These are phyloP conservation scores for Monosporozyma servazzii DNA, from an alignment of 805 yeast genomes.

Conservation along the genomic window DNA sequence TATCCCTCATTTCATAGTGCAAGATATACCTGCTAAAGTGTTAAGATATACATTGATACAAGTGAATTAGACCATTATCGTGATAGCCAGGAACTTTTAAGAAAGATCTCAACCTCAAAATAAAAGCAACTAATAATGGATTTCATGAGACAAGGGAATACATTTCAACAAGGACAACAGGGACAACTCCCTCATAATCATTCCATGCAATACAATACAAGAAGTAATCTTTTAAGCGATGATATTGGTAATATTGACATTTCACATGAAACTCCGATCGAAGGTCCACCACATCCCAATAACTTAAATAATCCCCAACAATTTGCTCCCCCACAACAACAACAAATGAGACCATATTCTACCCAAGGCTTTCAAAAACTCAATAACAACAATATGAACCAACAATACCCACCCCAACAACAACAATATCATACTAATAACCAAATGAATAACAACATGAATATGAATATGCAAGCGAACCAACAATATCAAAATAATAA, in stretches of 20 bases:
- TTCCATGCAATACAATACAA: conserved; percentile 14
- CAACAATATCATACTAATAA: conserved; percentile 10
- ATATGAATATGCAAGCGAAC: neutral
- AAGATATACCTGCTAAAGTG: neutral
- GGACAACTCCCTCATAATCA: conserved; percentile 1
- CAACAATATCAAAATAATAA: neutral
- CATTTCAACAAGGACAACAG: neutral
- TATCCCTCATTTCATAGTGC: neutral
- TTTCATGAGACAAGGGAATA: neutral
- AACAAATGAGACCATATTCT: conserved; percentile 3
- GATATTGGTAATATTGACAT: conserved; percentile 40
- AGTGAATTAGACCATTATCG: neutral
- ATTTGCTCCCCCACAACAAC: conserved; percentile 8
- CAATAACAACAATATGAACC: neutral
- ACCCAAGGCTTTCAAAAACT: neutral
- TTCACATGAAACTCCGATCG: conserved; percentile 33
- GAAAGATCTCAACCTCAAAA: neutral
- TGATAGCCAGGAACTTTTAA: neutral
- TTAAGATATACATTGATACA: neutral
- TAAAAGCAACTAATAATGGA: neutral
- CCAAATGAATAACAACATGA: too few relatives aligned
- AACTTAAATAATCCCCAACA: conserved; percentile 5
- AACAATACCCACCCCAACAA: conserved; percentile 8
- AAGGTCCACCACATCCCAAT: conserved; percentile 7
- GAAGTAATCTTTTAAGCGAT: conserved; percentile 32